Conservation (phyloP, 2,329 filamentous ascomycete genomes). For the Cordyceps javanica region DNA sequence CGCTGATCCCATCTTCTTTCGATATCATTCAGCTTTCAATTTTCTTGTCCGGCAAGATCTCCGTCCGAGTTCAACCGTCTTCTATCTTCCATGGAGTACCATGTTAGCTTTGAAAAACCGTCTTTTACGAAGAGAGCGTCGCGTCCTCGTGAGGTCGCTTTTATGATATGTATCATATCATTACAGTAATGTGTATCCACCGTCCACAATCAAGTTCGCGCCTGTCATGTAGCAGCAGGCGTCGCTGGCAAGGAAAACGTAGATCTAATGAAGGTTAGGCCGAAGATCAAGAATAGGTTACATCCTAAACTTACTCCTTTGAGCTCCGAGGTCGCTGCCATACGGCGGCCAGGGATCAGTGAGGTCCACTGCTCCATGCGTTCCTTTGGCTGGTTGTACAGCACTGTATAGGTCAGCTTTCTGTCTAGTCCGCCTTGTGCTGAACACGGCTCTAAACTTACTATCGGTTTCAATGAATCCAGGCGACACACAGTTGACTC, state of each 20-base stretch:
- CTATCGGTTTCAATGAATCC: slow-evolving; percentile 63
- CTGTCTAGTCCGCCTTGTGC: neutral
- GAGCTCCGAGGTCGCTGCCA: slow-evolving; percentile 16
- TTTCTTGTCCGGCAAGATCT: too few relatives aligned
- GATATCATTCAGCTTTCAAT: too few relatives aligned
- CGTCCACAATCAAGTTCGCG: slow-evolving; percentile 40
- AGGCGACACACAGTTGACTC: slow-evolving; percentile 63
- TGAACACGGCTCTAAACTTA: neutral
- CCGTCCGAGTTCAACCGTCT: too few relatives aligned
- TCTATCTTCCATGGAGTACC: too few relatives aligned
- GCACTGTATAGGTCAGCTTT: slow-evolving; percentile 1
- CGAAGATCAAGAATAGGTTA: too few relatives aligned
- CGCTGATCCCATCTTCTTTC: too few relatives aligned
- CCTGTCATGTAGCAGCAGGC: slow-evolving; percentile 44
- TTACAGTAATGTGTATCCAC: slow-evolving; percentile 33
- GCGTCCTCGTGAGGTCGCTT: too few relatives aligned
- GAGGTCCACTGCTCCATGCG: slow-evolving; percentile 15
- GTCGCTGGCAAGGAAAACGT: slow-evolving; percentile 42
- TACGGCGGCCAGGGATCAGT: slow-evolving; percentile 17
- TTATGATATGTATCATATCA: too few relatives aligned
- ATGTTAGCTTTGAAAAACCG: too few relatives aligned
- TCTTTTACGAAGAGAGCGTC: too few relatives aligned
- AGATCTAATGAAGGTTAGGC: slow-evolving; percentile 25
- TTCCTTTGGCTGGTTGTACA: slow-evolving; percentile 16
- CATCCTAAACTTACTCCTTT: slow-evolving; percentile 13